Evolutionary conservation across 2,329 filamentous ascomycete genomes (phyloP).

Genomic region (Xenosphaeropsis pyriputrescens): DNA sequence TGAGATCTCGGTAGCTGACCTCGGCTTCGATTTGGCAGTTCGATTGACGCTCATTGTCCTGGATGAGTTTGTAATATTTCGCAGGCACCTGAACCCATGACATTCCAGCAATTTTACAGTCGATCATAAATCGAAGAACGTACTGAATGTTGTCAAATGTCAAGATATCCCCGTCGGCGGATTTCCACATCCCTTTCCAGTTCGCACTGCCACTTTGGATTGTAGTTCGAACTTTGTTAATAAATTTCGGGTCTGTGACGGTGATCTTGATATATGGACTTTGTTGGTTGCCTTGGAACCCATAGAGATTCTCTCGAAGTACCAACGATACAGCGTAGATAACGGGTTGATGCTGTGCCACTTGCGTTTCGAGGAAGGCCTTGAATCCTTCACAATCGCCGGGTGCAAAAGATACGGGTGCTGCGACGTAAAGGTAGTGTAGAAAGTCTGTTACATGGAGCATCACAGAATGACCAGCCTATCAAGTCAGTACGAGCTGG

Average conservation of each 20-base stretch:
- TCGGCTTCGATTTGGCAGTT: constrained; percentile 94
- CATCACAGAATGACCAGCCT: constrained; percentile 75
- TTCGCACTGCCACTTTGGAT: constrained; percentile 70
- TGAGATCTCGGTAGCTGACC: constrained; percentile 67
- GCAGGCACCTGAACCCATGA: constrained; percentile 86
- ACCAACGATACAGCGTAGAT: constrained; percentile 74
- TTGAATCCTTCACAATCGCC: constrained; percentile 69
- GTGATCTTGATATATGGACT: constrained; percentile 90
- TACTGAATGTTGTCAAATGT: constrained; percentile 97
- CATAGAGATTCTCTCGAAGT: constrained; percentile 81
- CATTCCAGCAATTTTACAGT: constrained; percentile 76
- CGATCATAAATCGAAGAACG: constrained; percentile 92
- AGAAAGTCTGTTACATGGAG: constrained; percentile 92
- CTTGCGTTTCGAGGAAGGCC: constrained; percentile 62
- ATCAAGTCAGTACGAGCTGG: constrained; percentile 6
- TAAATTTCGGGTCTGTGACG: constrained; percentile 76
- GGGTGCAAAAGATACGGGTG: constrained; percentile 66
- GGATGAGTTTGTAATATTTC: constrained; percentile 56
- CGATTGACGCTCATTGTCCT: constrained; percentile 56
- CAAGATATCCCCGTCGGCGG: constrained; percentile 53
- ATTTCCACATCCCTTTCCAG: constrained; percentile 82
- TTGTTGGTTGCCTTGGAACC: constrained; percentile 85
- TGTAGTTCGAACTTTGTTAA: constrained; percentile 57
- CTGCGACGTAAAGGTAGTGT: constrained; percentile 89
- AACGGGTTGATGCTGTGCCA: constrained; percentile 57